Evolutionary conservation across 352 stramenopile genomes (phyloP), one percentile per base, ranked within the genome.

Genomic region (Globisporangium recalcitrans): DNA sequence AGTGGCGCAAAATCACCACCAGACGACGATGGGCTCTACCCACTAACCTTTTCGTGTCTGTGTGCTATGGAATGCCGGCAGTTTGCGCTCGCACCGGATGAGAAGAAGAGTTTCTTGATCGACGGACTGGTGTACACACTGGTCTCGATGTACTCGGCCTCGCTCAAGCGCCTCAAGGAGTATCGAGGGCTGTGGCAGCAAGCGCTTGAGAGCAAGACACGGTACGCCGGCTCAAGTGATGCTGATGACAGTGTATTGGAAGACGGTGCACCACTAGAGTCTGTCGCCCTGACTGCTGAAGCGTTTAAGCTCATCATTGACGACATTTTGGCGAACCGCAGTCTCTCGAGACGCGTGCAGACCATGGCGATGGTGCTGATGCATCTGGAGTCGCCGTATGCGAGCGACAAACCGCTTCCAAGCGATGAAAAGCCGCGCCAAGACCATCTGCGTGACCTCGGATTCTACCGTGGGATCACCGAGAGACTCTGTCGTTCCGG

Each of bases 311-410:
- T 77, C 47, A 74, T 90, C 24, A 52, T 80, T 14, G 71, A 71
- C 38, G 62, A 72, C 11, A 69, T 90, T 32, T 62, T 88, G 4
- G 74, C 72, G 9, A 70, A 81, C 63, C 73, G 68, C 47, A 86
- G 75, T 58, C 62, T 86, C 1, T 85, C 81, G 2, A 71, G 72
- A 31, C 77, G 77, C 2, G 69, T 88, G 22, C 82, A 82, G 38
- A 75, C 85, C 22, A 87, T 79, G 78, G 78, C 73, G n/a, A 74
- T 88, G 63, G 64, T 90, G 8, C 27, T 90, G 24, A 69, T 83
- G 62, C 73, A 78, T n/a, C 32, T 78, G 0, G 60, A 86, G 7
- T 52, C 60, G 14, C 67, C 72, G 29, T 87, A 76, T 34, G 58
- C 60, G 1, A 58, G 54, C 4, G 69, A 66, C 0, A 47, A 38